Evolutionary conservation across 306 rosid species (phyloP).

Genomic region (Trichosanthes cucumerina): DNA sequence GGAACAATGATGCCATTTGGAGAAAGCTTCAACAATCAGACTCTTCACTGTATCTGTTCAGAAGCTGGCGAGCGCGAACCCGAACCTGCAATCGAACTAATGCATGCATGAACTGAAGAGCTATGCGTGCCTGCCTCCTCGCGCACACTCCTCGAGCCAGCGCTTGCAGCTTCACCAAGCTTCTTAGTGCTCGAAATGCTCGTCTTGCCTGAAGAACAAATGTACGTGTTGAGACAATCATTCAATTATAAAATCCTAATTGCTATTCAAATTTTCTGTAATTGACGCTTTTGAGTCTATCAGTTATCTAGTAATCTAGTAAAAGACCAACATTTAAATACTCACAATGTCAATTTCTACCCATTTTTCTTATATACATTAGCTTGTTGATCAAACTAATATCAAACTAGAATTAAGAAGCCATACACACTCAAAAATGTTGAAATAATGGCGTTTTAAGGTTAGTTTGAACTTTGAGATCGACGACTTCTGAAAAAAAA

Average conservation of each 20-base stretch:
- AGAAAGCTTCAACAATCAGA: background rate
- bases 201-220: constrained; percentile 50
- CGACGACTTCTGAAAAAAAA: too few relatives aligned
- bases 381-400: too few relatives aligned
- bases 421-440: background rate
- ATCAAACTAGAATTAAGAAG: background rate
- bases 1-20: background rate
- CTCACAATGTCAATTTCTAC: too few relatives aligned
- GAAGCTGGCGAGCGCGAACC: constrained; percentile 63
- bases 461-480: too few relatives aligned
- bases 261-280: background rate
- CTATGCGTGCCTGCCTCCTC: constrained; percentile 60
- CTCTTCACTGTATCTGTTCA: constrained; percentile 4
- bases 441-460: background rate
- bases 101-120: constrained; percentile 68
- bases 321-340: background rate
- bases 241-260: background rate
- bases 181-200: constrained; percentile 53
- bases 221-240: background rate
- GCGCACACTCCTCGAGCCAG: constrained; percentile 56
- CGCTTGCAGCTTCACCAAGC: constrained; percentile 86
- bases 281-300: background rate
- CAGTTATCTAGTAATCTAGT: background rate
- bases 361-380: background rate
- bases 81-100: constrained; percentile 61